phyloP scores from a whole-genome alignment of 108 stramenopile species.

The Cylindrotheca closterium region DNA sequence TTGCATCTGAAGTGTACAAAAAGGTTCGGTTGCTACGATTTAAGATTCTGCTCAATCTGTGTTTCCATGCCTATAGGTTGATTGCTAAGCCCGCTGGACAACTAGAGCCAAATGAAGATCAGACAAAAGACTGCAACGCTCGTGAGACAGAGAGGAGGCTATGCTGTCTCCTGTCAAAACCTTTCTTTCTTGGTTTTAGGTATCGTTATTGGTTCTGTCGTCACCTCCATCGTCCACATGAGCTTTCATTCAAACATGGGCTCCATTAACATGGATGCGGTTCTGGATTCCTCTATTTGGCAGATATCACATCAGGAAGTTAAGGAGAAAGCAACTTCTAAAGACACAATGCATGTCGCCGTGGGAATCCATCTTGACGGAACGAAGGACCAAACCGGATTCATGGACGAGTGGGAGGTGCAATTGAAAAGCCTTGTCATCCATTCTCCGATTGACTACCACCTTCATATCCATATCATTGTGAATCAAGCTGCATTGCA shows the following conservation, averaged over 20 bases:
- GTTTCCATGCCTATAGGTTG: no score
- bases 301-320: no score
- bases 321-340: neutral
- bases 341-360: neutral
- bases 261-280: no score
- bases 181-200: neutral
- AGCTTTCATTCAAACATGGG: no score
- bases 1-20: no score
- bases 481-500: neutral
- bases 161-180: neutral
- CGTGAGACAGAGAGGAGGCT: no score
- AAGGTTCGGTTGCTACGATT: no score
- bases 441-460: neutral
- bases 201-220: neutral
- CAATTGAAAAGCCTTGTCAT: conserved; percentile 9
- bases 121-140: no score
- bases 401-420: conserved; percentile 14
- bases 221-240: neutral
- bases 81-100: no score
- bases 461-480: conserved; percentile 3
- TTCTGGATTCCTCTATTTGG: no score
- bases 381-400: neutral
- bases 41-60: no score
- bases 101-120: no score
- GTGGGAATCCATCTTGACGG: neutral